Evolutionary conservation across 805 yeast genomes (phyloP), one percentile per base, ranked within the genome.

Genomic region (Lachancea thermotolerans): DNA sequence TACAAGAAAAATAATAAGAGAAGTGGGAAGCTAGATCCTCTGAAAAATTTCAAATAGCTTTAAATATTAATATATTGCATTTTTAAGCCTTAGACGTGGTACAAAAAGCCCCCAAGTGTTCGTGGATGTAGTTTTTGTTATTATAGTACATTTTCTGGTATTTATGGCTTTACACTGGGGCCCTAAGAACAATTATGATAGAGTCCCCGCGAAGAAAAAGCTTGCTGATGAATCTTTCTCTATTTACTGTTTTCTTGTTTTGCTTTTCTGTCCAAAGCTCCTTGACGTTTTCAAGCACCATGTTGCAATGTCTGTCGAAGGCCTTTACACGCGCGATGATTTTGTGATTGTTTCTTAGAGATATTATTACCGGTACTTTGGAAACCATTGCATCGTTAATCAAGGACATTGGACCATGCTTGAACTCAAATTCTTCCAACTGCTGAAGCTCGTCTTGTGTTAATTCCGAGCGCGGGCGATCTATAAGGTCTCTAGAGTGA

Each of bases 151-250:
- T 27, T 11, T 17, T n/a, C 34, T 39, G 16, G 29, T 29, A 37
- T 27, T 25, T 9, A 11, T 30, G 5, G 33, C 4, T 41, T 49
- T 42, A 61, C 11, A 58, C 38, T n/a, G 68, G 66, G 29, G 75
- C 72, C 47, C 78, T 81, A 53, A 86, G 71, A 7, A 93, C 80
- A 29, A 93, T 81, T 46, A 93, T 85, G 16, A 93, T 95, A 0
- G 96, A 85, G 65, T 93, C 99, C 1, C 99, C 99, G 66, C 99
- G 75, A 34, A 93, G 70, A 59, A 93, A 93, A 77, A 93, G 72
- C 66, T 93, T 93, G 48, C 89, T 78, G 3, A 91, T 79, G 60
- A 87, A 93, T 56, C 98, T 70, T 58, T 85, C 93, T 52, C 77
- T 74, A 46, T 82, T 71, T 2, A 56, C 48, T 12, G 79, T 73